phyloP scores from a whole-genome alignment of 169 alveolate genomes.

The Blepharisma undulans region DNA sequence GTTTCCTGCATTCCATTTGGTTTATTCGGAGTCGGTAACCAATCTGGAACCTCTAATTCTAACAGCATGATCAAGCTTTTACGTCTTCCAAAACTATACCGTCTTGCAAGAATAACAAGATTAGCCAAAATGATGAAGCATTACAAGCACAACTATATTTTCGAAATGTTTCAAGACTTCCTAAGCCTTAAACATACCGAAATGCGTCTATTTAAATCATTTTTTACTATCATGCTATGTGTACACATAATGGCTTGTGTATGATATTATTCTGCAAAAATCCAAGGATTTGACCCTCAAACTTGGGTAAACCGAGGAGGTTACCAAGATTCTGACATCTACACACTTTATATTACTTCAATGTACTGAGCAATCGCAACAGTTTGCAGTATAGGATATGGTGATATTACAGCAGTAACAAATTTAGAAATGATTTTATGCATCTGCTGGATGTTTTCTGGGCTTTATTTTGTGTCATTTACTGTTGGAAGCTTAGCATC shows the following conservation, averaged over 20 bases:
- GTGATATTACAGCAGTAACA: constrained; percentile 65
- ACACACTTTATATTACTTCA: constrained; percentile 52
- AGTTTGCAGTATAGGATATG: constrained; percentile 77
- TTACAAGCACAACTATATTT: constrained; percentile 10
- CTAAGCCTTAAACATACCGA: constrained; percentile 50
- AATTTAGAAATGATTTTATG: neutral
- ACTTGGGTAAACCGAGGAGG: constrained; percentile 59
- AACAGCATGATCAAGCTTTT: constrained; percentile 55
- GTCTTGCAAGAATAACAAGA: constrained; percentile 60
- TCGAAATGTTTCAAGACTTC: constrained; percentile 36
- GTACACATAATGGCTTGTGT: constrained; percentile 74
- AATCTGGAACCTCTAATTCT: neutral
- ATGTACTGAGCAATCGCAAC: constrained; percentile 70
- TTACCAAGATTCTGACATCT: neutral
- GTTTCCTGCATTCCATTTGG: constrained; percentile 38
- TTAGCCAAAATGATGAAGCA: constrained; percentile 52
- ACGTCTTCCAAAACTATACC: constrained; percentile 64
- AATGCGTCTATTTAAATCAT: constrained; percentile 38
- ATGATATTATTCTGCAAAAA: constrained; percentile 67
- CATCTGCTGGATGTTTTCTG: constrained; percentile 44
- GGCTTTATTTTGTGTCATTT: constrained; percentile 55
- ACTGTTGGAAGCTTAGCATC: constrained; percentile 55
- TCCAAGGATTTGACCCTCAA: constrained; percentile 47
- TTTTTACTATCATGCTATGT: constrained; percentile 51
- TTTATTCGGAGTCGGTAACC: constrained; percentile 30